These are phyloP conservation scores for Boechera stricta DNA, from an alignment of 345 rosid genomes.

Conservation along the genomic window DNA sequence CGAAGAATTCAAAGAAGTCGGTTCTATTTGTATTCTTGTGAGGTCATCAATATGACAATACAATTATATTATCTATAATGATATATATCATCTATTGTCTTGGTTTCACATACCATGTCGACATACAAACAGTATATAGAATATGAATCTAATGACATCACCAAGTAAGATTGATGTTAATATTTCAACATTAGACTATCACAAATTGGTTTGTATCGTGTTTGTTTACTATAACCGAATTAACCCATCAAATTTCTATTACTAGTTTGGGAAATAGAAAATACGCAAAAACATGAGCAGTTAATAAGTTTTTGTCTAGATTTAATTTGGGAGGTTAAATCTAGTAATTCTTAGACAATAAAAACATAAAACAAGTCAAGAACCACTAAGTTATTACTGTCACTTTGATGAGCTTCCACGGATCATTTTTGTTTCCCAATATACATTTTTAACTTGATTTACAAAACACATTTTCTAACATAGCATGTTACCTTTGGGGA, in stretches of 20 bases:
- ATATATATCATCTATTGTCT: slow-evolving; percentile 8
- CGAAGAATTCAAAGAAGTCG: slow-evolving; percentile 38
- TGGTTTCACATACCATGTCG: slow-evolving; percentile 28
- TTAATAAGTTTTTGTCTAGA: not conserved
- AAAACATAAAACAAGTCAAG: too few relatives aligned
- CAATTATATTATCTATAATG: not conserved
- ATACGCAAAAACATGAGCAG: too few relatives aligned
- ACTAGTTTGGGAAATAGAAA: too few relatives aligned
- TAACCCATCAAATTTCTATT: not conserved
- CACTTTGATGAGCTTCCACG: too few relatives aligned
- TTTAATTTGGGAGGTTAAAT: not conserved
- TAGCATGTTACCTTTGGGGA: not conserved
- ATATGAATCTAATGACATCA: slow-evolving; percentile 6
- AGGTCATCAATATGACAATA: slow-evolving; percentile 25
- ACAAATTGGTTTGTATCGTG: not conserved
- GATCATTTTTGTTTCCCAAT: too few relatives aligned
- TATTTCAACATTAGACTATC: not conserved
- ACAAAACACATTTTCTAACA: not conserved
- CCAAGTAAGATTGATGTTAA: not conserved
- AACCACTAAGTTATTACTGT: too few relatives aligned
- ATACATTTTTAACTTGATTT: not conserved
- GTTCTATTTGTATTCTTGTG: slow-evolving; percentile 36
- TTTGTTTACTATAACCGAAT: not conserved
- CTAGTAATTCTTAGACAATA: too few relatives aligned
- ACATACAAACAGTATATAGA: slow-evolving; percentile 2